Conservation (phyloP, 164 flowering plant genomes). For the Annona cherimola region DNA sequence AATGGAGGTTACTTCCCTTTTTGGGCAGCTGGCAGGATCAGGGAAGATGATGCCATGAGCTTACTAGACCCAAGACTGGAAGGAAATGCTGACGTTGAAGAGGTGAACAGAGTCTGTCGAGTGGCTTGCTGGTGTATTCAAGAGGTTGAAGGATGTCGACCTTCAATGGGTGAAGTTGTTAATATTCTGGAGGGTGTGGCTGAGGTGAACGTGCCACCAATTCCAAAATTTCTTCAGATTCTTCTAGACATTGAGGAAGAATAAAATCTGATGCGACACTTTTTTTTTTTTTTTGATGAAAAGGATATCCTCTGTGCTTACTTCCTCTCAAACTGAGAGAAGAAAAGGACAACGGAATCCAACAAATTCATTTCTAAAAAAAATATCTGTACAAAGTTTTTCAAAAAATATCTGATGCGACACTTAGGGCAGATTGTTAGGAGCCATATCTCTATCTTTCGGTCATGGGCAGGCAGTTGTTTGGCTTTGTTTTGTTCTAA, state of each 20-base stretch:
- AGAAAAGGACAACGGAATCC: no score
- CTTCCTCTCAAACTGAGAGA: no score
- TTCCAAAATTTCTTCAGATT: slow-evolving; percentile 23
- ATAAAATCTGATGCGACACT: no score
- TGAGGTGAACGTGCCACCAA: slow-evolving; percentile 28
- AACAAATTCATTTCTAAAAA: no score
- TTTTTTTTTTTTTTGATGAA: no score
- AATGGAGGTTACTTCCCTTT: slow-evolving; percentile 19
- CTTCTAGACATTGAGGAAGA: slow-evolving; percentile 9
- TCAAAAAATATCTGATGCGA: no score
- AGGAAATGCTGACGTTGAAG: slow-evolving; percentile 23
- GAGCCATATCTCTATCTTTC: no score
- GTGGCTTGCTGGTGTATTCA: slow-evolving; percentile 38
- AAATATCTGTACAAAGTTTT: no score
- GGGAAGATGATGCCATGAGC: slow-evolving; percentile 12
- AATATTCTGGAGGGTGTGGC: slow-evolving; percentile 32
- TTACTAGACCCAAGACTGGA: slow-evolving; percentile 21
- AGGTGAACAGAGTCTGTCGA: slow-evolving; percentile 22
- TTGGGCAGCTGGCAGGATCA: slow-evolving; percentile 22
- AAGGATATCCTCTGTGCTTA: no score
- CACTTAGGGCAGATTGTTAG: no score
- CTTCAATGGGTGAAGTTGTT: slow-evolving; percentile 32
- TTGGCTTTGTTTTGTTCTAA: no score
- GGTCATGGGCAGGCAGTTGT: no score
- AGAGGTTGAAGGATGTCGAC: slow-evolving; percentile 25